phyloP scores from a whole-genome alignment of 805 yeast genomes.

The Kodamaea kaohsiungensis region DNA sequence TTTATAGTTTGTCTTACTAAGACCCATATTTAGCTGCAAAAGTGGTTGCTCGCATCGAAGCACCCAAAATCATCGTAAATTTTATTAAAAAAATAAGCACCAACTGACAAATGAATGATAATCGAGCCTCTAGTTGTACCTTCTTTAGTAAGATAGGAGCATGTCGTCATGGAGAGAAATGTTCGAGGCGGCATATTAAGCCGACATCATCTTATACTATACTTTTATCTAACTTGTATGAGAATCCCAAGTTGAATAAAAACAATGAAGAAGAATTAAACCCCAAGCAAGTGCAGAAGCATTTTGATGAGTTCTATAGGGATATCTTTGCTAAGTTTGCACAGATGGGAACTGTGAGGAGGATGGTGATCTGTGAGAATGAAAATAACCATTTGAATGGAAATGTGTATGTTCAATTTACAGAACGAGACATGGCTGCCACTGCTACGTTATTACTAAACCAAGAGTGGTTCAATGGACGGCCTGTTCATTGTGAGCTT shows the following conservation, averaged over 20 bases:
- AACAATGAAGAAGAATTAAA: conserved; percentile 33
- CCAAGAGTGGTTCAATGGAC: conserved; percentile 75
- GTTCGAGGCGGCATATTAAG: conserved; percentile 69
- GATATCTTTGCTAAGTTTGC: conserved; percentile 70
- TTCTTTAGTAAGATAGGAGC: conserved; percentile 87
- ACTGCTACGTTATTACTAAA: conserved; percentile 63
- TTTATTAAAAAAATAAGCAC: no score
- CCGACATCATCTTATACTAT: conserved; percentile 69
- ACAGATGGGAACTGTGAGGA: conserved; percentile 51
- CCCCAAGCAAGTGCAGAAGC: conserved; percentile 41
- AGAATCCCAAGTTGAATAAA: conserved; percentile 53
- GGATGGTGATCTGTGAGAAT: conserved; percentile 78
- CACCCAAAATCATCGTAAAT: no score
- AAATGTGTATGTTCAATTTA: conserved; percentile 74
- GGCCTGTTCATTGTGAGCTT: conserved; percentile 79
- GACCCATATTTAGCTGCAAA: no score
- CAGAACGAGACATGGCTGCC: conserved; percentile 55
- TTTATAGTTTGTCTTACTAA: no score
- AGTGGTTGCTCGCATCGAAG: no score
- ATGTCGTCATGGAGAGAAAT: conserved; percentile 88
- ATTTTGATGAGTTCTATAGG: conserved; percentile 63
- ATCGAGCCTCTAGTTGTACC: conserved; percentile 32
- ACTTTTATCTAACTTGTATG: conserved; percentile 62
- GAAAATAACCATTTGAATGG: conserved; percentile 82
- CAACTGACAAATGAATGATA: background rate